Base-by-base conservation (phyloP, 345 rosid genomes). In the Theobroma cacao region DNA sequence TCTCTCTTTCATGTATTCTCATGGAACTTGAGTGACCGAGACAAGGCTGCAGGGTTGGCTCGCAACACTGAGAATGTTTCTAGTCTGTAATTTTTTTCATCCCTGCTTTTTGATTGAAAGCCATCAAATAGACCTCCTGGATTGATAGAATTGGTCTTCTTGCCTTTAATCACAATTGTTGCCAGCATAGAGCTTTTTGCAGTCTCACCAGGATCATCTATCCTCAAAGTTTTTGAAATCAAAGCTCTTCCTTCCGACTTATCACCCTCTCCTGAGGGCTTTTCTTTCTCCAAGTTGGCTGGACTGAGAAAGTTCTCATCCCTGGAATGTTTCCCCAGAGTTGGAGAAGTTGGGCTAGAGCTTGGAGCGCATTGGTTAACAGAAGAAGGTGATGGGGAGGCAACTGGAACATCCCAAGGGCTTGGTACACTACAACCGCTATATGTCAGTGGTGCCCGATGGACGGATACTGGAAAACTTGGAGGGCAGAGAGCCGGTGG, bases 11-110 rank as follows among this genome's bases (percentile, higher is more conserved):
- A 89, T 59, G 82, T 84, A 82, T 75, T 85, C 77, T 93, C 97
- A 0, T 80, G 91, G 89, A 93, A 93, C 77, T 88, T 87, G 80
- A 86, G 80, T 41, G 94, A 86, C 69, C 97, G 86, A 66, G 83
- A 92, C 83, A 87, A 70, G 56, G 98, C 97, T 30, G 93, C 97
- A 34, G 95, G 98, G 83, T 93, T 92, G 75, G 89, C 91, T 76
- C 83, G 97, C 82, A 91, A 76, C 69, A 56, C 80, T 6, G 80
- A 60, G 80, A 89, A 75, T 63, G 85, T 73, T 77, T 80, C 83
- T 40, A 74, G 82, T 47, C 77, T 58, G 65, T 20, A 69, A 61
- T 82, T 82, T 67, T 40, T 76, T 63, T 79, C 80, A 65, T 66
- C 79, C 30, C 36, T 78, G 30, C 30, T 80, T 81, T 79, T 87